phyloP scores from a whole-genome alignment of 75 land plant species.

The Pseudotsuga menziesii region DNA sequence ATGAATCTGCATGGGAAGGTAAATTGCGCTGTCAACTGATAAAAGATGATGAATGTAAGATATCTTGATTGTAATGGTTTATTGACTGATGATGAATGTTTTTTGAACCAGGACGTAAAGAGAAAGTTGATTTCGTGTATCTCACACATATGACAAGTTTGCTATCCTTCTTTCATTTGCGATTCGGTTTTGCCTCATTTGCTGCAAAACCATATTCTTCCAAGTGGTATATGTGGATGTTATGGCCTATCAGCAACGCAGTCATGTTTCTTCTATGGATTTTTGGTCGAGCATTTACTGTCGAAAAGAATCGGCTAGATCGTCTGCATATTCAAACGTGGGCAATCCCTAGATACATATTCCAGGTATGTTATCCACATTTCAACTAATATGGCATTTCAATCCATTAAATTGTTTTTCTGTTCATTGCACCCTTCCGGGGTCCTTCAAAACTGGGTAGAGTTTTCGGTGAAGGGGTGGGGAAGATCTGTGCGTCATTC shows the following conservation, averaged over 20 bases:
- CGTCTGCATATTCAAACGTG: conserved; percentile 62
- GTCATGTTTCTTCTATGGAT: conserved; percentile 38
- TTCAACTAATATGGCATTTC: too few relatives aligned
- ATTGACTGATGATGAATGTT: not conserved
- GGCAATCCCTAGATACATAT: conserved; percentile 58
- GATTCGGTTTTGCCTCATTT: conserved; percentile 51
- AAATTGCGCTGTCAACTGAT: not conserved
- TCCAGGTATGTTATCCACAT: conserved; percentile 31
- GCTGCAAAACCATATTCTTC: conserved; percentile 53
- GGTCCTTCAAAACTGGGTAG: too few relatives aligned
- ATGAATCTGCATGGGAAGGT: conserved; percentile 35
- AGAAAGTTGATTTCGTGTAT: conserved; percentile 57
- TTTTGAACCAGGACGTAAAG: conserved; percentile 25
- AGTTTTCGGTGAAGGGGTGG: too few relatives aligned
- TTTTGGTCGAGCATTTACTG: conserved; percentile 39
- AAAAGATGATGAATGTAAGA: not conserved
- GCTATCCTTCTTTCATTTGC: conserved; percentile 58
- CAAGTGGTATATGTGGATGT: conserved; percentile 55
- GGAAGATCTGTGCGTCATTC: too few relatives aligned
- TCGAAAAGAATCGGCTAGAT: conserved; percentile 43
- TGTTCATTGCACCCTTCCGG: too few relatives aligned
- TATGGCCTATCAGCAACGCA: conserved; percentile 46
- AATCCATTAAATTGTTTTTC: too few relatives aligned
- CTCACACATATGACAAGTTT: conserved; percentile 65
- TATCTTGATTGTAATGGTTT: not conserved